phyloP scores from a whole-genome alignment of 2,329 filamentous ascomycete species.

The Arthroderma sp. region DNA sequence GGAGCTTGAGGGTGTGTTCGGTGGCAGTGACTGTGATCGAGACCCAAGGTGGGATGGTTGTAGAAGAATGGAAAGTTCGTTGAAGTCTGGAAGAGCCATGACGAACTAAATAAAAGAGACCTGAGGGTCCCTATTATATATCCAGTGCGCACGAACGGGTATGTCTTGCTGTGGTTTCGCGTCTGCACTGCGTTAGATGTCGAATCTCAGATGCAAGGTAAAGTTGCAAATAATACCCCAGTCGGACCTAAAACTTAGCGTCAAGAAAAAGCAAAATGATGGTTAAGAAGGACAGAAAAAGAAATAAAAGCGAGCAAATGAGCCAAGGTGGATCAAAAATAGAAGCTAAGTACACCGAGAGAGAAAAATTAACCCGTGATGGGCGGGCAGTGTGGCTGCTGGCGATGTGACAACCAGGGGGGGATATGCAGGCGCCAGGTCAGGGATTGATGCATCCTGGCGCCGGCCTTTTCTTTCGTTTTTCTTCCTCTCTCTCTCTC shows the following conservation, averaged over 20 bases:
- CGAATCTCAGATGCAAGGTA: conserved; percentile 3
- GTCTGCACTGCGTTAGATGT: conserved; percentile 4
- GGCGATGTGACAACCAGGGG: not conserved
- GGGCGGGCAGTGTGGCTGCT: not conserved
- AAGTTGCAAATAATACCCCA: conserved; percentile 6
- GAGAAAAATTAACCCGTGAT: conserved; percentile 3
- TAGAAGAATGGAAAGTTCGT: not conserved
- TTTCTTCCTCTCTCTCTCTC: too few relatives aligned
- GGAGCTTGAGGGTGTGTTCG: conserved; percentile 1
- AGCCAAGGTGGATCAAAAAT: conserved; percentile 6
- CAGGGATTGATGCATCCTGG: conserved; percentile 3
- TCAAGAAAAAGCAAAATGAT: conserved; percentile 1
- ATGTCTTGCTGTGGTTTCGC: conserved; percentile 2
- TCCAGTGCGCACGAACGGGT: conserved; percentile 4
- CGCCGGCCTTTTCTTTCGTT: not conserved
- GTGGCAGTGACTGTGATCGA: conserved; percentile 1
- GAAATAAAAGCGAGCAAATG: not conserved
- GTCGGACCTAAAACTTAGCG: conserved; percentile 3
- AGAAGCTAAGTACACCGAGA: conserved; percentile 5
- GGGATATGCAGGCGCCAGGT: not conserved
- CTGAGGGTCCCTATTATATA: conserved; percentile 5
- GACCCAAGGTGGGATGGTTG: conserved; percentile 1
- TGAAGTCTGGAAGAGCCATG: conserved; percentile 3
- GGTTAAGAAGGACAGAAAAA: conserved; percentile 2
- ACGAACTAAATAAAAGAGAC: conserved; percentile 5